Base-by-base conservation (phyloP, 2,329 filamentous ascomycete species). In the Fusarium haematococcum region DNA sequence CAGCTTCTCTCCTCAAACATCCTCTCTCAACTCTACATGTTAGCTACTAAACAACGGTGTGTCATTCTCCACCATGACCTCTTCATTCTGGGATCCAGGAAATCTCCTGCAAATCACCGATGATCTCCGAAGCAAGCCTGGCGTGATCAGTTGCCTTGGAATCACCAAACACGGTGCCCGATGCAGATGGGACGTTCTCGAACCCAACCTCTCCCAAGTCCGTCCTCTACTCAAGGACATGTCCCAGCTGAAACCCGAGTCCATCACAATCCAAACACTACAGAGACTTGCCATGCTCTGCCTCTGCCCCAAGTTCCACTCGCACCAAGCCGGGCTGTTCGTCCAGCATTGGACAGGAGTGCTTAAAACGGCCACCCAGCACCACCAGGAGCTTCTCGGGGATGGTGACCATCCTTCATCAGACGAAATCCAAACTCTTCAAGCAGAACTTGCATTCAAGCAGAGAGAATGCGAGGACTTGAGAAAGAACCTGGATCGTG, bases 61-160 rank as follows among this genome's bases (percentile, higher is more conserved):
- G 2, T 4, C 18, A 4, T 5, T 2, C 20, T 3, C 14, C 16
- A 25, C 2, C 5, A 68, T 69, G 65, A 18, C 41, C 10, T 61
- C 45, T 6, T 13, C 7, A 10, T 5, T 59, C 6, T 69, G 67
- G 67, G 50, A 68, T 45, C 35, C 67, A 33, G 65, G 14, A 16
- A 18, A 59, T n/a, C 30, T 69, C 20, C 23, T 69, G 0, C 67
- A 68, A 13, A 18, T 69, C 18, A 68, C 65, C 1, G 50, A 65
- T 25, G 35, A 25, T 2, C 25, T 52, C 1, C 54, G 65, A 20
- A 52, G 57, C 6, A 27, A 18, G 2, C 27, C 32, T 0, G 50
- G 52, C 11, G 64, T 37, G 13, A 20, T 68, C 3, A 63, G 9
- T 16, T 69, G 67, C 8, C 25, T 69, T 10, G 27, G 32, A 0